Conservation (phyloP, 1,139 yeast species). For the Yamadazyma dendronema region DNA sequence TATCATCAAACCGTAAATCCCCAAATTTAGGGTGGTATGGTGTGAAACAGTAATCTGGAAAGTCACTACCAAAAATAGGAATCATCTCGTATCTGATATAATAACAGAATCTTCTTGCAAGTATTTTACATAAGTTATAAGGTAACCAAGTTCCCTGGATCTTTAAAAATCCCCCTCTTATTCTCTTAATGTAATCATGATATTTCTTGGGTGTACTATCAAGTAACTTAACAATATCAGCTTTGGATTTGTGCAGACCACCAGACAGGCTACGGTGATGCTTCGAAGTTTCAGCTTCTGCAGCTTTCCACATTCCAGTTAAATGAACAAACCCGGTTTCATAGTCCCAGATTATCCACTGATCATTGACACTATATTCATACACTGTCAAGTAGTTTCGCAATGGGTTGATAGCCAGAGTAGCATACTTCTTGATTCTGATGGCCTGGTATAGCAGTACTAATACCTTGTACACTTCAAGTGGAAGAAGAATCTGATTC, state of each 20-base stretch:
- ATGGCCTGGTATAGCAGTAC: constrained; percentile 29
- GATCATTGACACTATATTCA: constrained; percentile 63
- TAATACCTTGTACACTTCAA: constrained; percentile 8
- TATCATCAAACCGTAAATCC: constrained; percentile 45
- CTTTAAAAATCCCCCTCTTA: constrained; percentile 88
- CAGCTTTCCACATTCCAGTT: constrained; percentile 87
- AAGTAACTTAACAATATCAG: constrained; percentile 72
- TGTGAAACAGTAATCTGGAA: constrained; percentile 66
- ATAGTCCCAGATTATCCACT: constrained; percentile 86
- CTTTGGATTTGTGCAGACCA: constrained; percentile 54
- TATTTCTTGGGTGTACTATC: constrained; percentile 71
- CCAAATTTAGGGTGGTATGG: constrained; percentile 74
- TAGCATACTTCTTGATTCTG: constrained; percentile 66
- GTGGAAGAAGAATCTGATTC: constrained; percentile 5
- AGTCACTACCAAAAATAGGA: constrained; percentile 76
- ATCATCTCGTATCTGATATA: constrained; percentile 72
- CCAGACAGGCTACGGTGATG: constrained; percentile 22
- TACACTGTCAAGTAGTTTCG: constrained; percentile 70
- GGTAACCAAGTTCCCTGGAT: constrained; percentile 97
- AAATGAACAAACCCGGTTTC: constrained; percentile 85
- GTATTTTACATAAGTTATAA: constrained; percentile 58
- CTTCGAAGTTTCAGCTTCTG: constrained; percentile 31
- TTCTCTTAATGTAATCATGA: constrained; percentile 65
- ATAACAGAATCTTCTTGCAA: constrained; percentile 77
- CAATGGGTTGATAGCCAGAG: constrained; percentile 57